Evolutionary conservation across 2,329 filamentous ascomycete species (phyloP).

Genomic region (Botryotinia convoluta): DNA sequence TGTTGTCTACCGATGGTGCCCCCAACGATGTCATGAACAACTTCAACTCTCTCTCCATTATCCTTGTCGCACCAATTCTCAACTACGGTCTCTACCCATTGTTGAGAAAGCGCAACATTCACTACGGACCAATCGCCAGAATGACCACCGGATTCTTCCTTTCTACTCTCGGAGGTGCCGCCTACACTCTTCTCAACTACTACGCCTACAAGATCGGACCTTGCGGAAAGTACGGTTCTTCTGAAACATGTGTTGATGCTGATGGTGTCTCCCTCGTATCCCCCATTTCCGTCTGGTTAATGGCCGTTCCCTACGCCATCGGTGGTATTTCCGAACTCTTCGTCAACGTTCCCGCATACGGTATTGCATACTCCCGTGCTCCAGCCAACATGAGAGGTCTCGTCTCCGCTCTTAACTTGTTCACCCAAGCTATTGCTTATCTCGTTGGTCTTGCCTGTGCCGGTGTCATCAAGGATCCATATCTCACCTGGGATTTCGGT

Average conservation of each 20-base stretch:
- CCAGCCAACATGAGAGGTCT: slow-evolving; percentile 52
- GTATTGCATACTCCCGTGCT: slow-evolving; percentile 51
- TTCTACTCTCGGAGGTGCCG: slow-evolving; percentile 57
- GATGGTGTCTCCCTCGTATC: slow-evolving; percentile 30
- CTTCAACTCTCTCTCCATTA: slow-evolving; percentile 70
- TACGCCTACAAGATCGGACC: slow-evolving; percentile 62
- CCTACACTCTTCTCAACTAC: slow-evolving; percentile 55
- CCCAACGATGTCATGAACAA: slow-evolving; percentile 78
- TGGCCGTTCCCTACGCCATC: slow-evolving; percentile 52
- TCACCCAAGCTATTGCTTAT: slow-evolving; percentile 48
- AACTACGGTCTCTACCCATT: slow-evolving; percentile 67
- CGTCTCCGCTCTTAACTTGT: slow-evolving; percentile 50
- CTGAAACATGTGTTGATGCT: slow-evolving; percentile 27
- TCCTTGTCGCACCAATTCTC: slow-evolving; percentile 70
- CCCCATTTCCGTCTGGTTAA: slow-evolving; percentile 53
- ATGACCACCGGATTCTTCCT: slow-evolving; percentile 69
- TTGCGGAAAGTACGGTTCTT: slow-evolving; percentile 49
- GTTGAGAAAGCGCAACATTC: slow-evolving; percentile 60
- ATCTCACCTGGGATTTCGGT: slow-evolving; percentile 51
- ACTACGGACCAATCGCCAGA: slow-evolving; percentile 71
- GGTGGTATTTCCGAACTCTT: slow-evolving; percentile 53
- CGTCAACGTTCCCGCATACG: slow-evolving; percentile 51
- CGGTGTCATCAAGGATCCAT: slow-evolving; percentile 48
- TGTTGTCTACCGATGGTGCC: slow-evolving; percentile 64
- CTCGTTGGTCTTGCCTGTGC: slow-evolving; percentile 46